phyloP scores from a whole-genome alignment of 768 basidiomycete species.

The Russula earlei region DNA sequence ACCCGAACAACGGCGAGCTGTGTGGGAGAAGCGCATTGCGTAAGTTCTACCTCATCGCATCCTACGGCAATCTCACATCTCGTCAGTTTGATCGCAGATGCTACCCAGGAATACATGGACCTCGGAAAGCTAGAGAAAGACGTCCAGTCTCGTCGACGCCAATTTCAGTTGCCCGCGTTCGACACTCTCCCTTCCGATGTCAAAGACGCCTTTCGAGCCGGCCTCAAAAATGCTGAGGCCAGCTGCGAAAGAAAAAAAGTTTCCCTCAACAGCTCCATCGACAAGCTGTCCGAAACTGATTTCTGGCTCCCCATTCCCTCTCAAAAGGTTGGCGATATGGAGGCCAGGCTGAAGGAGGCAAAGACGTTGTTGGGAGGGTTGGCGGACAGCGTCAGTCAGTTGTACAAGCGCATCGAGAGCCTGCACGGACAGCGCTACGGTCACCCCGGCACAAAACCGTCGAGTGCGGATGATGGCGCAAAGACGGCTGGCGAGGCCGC shows the following conservation, averaged over 20 bases:
- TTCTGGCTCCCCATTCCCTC: conserved; percentile 34
- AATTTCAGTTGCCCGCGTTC: conserved; percentile 22
- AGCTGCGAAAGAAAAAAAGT: conserved; percentile 26
- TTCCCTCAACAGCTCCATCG: conserved; percentile 26
- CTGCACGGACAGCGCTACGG: background rate
- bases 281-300: conserved; percentile 27
- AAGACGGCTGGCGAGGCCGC: background rate
- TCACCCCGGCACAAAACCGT: background rate
- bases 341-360: conserved; percentile 20
- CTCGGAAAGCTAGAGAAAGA: conserved; percentile 15
- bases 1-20: conserved; percentile 29
- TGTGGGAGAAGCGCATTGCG: conserved; percentile 36
- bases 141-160: conserved; percentile 21
- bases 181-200: conserved; percentile 23
- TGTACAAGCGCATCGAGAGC: conserved; percentile 14
- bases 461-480: background rate
- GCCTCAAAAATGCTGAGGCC: conserved; percentile 22
- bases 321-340: conserved; percentile 21
- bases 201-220: conserved; percentile 21
- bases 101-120: conserved; percentile 14
- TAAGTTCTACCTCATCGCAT: conserved; percentile 23
- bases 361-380: conserved; percentile 29
- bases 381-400: conserved; percentile 17
- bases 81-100: conserved; percentile 29
- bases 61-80: background rate